These are phyloP conservation scores for Chamaecrista fasciculata DNA, from an alignment of 306 rosid species.

Conservation along the genomic window DNA sequence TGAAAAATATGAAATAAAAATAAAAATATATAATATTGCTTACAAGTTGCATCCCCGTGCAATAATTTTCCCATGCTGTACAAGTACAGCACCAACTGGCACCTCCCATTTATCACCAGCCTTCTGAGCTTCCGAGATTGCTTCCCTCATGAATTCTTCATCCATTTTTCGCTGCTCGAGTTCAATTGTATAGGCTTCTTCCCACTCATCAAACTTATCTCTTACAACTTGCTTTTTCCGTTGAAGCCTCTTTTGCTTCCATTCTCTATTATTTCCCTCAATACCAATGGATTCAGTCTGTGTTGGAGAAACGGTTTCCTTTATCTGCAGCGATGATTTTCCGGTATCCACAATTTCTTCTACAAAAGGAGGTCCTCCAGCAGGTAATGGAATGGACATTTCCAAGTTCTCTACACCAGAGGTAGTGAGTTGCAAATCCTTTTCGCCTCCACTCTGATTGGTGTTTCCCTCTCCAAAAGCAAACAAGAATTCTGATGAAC, in stretches of 20 bases:
- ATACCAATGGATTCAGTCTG: background rate
- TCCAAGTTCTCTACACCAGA: background rate
- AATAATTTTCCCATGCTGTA: background rate
- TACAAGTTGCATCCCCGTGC: background rate
- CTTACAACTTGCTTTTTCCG: background rate
- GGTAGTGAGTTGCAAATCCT: background rate
- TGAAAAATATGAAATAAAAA: too few relatives aligned
- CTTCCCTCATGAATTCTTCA: background rate
- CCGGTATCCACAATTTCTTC: background rate
- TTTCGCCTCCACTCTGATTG: background rate
- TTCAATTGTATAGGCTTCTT: background rate
- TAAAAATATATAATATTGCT: background rate
- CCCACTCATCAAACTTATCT: background rate
- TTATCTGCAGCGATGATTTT: background rate
- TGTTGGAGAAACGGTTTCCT: background rate
- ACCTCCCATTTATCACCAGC: background rate
- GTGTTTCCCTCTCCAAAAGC: background rate
- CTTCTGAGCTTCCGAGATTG: background rate
- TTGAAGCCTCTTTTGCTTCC: background rate
- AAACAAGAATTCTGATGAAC: background rate
- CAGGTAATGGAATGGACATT: background rate
- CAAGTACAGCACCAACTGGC: background rate
- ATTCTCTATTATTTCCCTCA: background rate
- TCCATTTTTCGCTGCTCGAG: background rate
- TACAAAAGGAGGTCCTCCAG: background rate